A percentile compares a stretch with the other conserved stretches of the same genome.
These are phyloP conservation scores for Xenoacremonium recifei DNA, from an alignment of 2,329 filamentous ascomycete species.

Conservation along the genomic window DNA sequence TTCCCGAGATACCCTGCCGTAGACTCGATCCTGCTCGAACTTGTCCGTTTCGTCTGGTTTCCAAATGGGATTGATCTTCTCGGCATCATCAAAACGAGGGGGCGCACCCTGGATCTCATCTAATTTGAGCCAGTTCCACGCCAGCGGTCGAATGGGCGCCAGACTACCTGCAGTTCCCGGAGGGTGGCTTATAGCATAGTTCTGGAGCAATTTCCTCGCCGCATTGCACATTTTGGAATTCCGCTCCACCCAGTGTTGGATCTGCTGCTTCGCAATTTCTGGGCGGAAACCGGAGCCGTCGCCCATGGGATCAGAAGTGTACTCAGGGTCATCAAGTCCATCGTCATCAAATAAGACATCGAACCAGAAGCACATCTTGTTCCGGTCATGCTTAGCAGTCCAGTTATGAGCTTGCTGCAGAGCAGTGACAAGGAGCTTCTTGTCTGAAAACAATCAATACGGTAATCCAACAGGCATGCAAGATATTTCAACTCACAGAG, in stretches of 20 bases:
- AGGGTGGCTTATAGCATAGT: constrained; percentile 52
- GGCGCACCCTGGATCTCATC: constrained; percentile 28
- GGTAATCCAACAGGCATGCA: neutral
- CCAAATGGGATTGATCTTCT: constrained; percentile 48
- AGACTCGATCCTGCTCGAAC: constrained; percentile 57
- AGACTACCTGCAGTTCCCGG: constrained; percentile 50
- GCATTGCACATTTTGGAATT: constrained; percentile 59
- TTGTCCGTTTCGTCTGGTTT: constrained; percentile 53
- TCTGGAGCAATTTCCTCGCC: constrained; percentile 52
- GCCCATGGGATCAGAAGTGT: constrained; percentile 44
- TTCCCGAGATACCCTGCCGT: constrained; percentile 62
- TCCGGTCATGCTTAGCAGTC: constrained; percentile 66
- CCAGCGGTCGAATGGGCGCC: constrained; percentile 48
- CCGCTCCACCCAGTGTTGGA: constrained; percentile 61
- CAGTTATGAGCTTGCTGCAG: constrained; percentile 68
- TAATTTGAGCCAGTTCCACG: constrained; percentile 56
- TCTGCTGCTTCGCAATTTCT: constrained; percentile 57
- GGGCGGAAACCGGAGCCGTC: constrained; percentile 54
- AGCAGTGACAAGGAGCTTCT: constrained; percentile 64
- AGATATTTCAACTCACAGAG: constrained; percentile 48
- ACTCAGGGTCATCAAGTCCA: too few relatives aligned
- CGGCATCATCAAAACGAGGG: constrained; percentile 36
- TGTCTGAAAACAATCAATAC: constrained; percentile 43
- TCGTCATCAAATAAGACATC: constrained; percentile 63
- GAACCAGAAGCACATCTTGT: constrained; percentile 70